These are phyloP conservation scores for Hypoxylon sp. DNA, from an alignment of 2,329 filamentous ascomycete genomes.

Conservation along the genomic window DNA sequence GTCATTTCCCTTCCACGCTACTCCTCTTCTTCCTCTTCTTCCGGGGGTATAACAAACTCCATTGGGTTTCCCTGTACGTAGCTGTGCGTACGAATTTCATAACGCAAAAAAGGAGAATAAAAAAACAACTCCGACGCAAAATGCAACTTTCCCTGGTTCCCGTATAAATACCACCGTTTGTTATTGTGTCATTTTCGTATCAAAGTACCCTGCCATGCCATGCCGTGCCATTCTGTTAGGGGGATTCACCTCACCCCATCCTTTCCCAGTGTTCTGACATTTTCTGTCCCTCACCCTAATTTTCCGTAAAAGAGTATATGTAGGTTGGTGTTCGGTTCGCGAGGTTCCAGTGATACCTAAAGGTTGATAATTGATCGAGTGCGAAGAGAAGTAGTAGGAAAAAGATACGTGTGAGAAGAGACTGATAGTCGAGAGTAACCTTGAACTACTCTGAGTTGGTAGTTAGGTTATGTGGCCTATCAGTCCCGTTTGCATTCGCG, in stretches of 20 bases:
- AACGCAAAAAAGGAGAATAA: too few relatives aligned
- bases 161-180: constrained; percentile 12
- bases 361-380: too few relatives aligned
- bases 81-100: constrained; percentile 10
- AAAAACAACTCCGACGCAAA: constrained; percentile 30
- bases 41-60: constrained; percentile 38
- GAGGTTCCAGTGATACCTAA: too few relatives aligned
- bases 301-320: too few relatives aligned
- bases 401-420: too few relatives aligned
- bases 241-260: constrained; percentile 7
- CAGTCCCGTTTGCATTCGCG: too few relatives aligned
- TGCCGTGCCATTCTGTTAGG: too few relatives aligned
- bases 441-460: neutral
- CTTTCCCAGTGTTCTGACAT: constrained; percentile 17
- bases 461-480: neutral
- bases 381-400: too few relatives aligned
- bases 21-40: constrained; percentile 4
- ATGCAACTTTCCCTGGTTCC: constrained; percentile 32
- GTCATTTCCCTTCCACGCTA: neutral
- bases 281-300: too few relatives aligned
- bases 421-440: constrained; percentile 4
- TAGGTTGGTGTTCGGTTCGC: too few relatives aligned
- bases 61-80: constrained; percentile 26
- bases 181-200: constrained; percentile 16
- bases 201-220: constrained; percentile 17